phyloP scores from a whole-genome alignment of 2,329 filamentous ascomycete species.

The Nemania sp. region DNA sequence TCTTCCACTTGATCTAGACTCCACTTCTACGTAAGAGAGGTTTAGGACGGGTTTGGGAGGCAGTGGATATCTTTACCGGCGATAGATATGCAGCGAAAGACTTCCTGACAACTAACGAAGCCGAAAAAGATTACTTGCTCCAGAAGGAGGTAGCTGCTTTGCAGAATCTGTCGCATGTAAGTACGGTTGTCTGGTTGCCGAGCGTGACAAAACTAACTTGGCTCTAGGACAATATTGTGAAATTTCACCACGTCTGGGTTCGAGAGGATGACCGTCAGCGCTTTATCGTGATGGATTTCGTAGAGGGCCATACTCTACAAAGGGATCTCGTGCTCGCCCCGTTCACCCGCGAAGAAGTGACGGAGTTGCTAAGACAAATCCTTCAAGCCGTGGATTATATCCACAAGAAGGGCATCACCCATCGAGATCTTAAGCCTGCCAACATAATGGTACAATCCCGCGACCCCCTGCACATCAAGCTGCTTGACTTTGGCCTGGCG shows the following conservation, averaged over 20 bases:
- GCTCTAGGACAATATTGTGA: slow-evolving; percentile 1
- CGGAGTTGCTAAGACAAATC: accelerated
- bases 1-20: too few species aligned
- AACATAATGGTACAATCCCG: slow-evolving; percentile 7
- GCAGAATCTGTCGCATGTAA: not conserved
- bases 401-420: not conserved
- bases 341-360: too few species aligned
- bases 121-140: not conserved
- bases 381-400: not conserved
- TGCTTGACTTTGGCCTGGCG: slow-evolving; percentile 9
- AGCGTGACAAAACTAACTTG: not conserved
- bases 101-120: not conserved
- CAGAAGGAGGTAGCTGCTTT: not conserved
- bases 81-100: not conserved
- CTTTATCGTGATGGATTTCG: slow-evolving; percentile 7
- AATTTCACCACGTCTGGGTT: not conserved
- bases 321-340: too few species aligned
- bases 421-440: slow-evolving; percentile 13
- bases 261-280: not conserved
- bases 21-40: not conserved
- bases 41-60: not conserved
- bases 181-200: not conserved
- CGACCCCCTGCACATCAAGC: slow-evolving; percentile 2
- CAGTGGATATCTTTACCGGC: not conserved
- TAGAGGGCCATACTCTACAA: not conserved